Evolutionary conservation across 83 land plant species (phyloP).

Genomic region (Larix sibirica): DNA sequence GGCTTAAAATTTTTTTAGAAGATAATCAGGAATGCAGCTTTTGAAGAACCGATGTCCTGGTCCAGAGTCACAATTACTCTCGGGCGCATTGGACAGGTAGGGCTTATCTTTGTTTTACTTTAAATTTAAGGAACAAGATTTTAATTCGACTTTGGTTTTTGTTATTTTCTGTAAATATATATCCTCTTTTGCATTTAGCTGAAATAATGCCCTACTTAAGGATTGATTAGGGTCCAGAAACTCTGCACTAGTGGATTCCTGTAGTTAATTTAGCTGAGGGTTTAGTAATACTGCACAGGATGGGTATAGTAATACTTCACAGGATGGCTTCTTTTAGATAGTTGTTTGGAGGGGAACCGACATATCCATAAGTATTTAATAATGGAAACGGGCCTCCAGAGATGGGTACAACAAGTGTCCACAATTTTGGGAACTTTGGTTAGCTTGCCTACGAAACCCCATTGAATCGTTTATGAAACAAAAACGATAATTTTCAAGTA

Average conservation of each 20-base stretch:
- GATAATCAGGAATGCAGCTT: neutral
- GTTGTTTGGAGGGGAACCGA: too few relatives aligned
- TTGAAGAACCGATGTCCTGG: constrained; percentile 23
- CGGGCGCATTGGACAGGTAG: constrained; percentile 50
- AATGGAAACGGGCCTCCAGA: too few relatives aligned
- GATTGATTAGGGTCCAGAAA: neutral
- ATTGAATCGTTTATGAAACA: too few relatives aligned
- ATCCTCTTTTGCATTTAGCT: neutral
- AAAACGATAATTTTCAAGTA: too few relatives aligned
- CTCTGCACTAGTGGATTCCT: neutral
- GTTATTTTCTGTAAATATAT: too few relatives aligned
- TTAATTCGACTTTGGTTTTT: neutral
- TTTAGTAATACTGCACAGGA: neutral
- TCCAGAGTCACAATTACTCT: constrained; percentile 54
- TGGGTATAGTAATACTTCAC: neutral
- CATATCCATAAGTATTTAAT: too few relatives aligned
- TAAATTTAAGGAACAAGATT: neutral
- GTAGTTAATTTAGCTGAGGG: neutral
- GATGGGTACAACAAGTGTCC: too few relatives aligned
- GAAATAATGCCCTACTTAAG: neutral
- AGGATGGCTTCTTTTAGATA: too few relatives aligned
- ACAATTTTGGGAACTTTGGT: too few relatives aligned
- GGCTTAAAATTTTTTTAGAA: neutral
- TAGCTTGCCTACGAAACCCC: too few relatives aligned
- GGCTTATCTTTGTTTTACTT: neutral